Percentiles rank a stretch among this genome's conserved stretches.
Evolutionary conservation across 202 grass and related monocot genomes (phyloP).

Genomic region (Panicum hallii): DNA sequence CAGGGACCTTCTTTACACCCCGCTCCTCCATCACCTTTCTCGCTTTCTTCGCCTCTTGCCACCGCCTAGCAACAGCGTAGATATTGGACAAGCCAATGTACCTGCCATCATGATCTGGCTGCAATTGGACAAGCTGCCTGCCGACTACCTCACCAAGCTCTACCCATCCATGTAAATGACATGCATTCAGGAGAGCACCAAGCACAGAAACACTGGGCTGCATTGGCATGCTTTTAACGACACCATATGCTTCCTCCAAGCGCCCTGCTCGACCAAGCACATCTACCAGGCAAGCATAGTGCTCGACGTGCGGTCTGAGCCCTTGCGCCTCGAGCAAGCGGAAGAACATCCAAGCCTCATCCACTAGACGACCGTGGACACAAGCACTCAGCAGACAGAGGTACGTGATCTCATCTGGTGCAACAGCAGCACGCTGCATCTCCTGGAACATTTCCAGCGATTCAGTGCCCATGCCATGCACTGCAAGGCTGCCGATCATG

Average conservation of each 20-base stretch:
- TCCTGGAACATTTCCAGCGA: slow-evolving; percentile 57
- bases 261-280: slow-evolving; percentile 68
- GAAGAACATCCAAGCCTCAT: slow-evolving; percentile 57
- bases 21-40: slow-evolving; percentile 56
- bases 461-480: slow-evolving; percentile 57
- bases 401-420: slow-evolving; percentile 69
- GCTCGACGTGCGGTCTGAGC: slow-evolving; percentile 61
- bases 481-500: slow-evolving; percentile 53
- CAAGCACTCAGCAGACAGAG: slow-evolving; percentile 59
- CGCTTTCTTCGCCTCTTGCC: slow-evolving; percentile 58
- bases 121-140: slow-evolving; percentile 58
- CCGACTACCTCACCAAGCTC: slow-evolving; percentile 59
- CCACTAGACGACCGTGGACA: slow-evolving; percentile 61
- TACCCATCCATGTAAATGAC: slow-evolving; percentile 58
- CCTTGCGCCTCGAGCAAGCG: slow-evolving; percentile 52
- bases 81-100: slow-evolving; percentile 66
- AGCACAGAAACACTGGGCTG: slow-evolving; percentile 64
- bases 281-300: slow-evolving; percentile 77
- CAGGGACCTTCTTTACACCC: slow-evolving; percentile 50
- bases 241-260: slow-evolving; percentile 62
- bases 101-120: slow-evolving; percentile 63
- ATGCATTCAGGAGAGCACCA: slow-evolving; percentile 65
- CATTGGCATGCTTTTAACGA: slow-evolving; percentile 65
- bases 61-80: slow-evolving; percentile 52
- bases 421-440: slow-evolving; percentile 50